These are phyloP conservation scores for Erythrophleum fordii DNA, from an alignment of 306 rosid genomes.

Conservation along the genomic window DNA sequence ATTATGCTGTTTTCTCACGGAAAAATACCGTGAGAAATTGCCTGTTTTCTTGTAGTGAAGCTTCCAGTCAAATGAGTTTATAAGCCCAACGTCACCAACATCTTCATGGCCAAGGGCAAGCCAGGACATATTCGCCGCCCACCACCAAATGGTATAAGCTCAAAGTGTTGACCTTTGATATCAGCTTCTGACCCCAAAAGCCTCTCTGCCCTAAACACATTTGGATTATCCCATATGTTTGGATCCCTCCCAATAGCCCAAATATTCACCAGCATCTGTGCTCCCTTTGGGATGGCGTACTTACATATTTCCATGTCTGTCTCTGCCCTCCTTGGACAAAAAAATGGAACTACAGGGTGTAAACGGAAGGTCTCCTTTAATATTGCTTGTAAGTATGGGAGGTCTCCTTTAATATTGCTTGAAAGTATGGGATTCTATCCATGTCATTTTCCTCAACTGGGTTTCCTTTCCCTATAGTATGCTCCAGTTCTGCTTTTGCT, in stretches of 20 bases:
- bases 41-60: too few species aligned
- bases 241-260: slow-evolving; percentile 7
- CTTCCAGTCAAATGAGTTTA: slow-evolving; percentile 48
- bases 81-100: slow-evolving; percentile 50
- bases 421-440: background rate
- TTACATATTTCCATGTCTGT: background rate
- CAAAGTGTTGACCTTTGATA: slow-evolving; percentile 30
- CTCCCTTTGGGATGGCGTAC: background rate
- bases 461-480: background rate
- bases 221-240: background rate
- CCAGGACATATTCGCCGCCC: slow-evolving; percentile 60
- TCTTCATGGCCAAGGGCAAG: slow-evolving; percentile 31
- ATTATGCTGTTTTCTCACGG: too few species aligned
- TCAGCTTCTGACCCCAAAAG: slow-evolving; percentile 12
- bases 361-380: background rate
- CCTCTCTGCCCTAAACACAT: background rate
- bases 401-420: background rate
- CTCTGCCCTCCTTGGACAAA: background rate
- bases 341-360: background rate
- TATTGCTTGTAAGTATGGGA: slow-evolving; percentile 1
- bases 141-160: slow-evolving; percentile 51
- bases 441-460: background rate
- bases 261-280: background rate
- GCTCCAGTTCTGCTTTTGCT: slow-evolving; percentile 1
- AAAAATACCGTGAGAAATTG: too few species aligned